These are phyloP conservation scores for Boletellus sp. DNA, from an alignment of 1,284 basidiomycete species.

Conservation along the genomic window DNA sequence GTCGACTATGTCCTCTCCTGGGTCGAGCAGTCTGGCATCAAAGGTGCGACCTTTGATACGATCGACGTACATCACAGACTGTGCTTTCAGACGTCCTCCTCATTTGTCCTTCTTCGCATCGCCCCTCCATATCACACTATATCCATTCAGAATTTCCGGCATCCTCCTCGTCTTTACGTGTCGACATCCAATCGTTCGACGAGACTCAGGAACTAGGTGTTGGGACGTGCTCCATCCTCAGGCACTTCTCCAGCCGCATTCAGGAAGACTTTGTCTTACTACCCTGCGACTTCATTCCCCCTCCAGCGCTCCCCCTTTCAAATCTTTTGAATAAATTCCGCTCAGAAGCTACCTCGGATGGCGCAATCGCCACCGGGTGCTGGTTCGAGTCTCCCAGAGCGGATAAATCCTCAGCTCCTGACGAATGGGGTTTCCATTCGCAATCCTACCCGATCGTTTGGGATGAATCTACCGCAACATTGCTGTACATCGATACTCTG, in stretches of 20 bases:
- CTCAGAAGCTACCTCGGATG: conserved; percentile 57
- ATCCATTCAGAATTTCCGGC: conserved; percentile 65
- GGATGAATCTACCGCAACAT: conserved; percentile 60
- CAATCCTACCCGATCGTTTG: conserved; percentile 55
- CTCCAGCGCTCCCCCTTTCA: conserved; percentile 65
- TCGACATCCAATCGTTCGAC: conserved; percentile 75
- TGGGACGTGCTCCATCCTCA: conserved; percentile 69
- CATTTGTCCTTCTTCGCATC: conserved; percentile 76
- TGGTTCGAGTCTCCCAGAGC: conserved; percentile 62
- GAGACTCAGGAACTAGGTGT: conserved; percentile 59
- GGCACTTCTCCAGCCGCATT: conserved; percentile 67
- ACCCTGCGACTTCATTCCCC: conserved; percentile 87
- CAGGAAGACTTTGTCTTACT: conserved; percentile 85
- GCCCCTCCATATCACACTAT: conserved; percentile 73
- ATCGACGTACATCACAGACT: conserved; percentile 8
- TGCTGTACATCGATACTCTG: conserved; percentile 67
- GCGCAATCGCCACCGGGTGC: conserved; percentile 71
- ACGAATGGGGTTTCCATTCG: conserved; percentile 59
- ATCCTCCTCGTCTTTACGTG: conserved; percentile 55
- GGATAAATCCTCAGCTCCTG: conserved; percentile 54
- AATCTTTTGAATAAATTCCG: conserved; percentile 81
- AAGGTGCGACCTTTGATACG: conserved; percentile 48
- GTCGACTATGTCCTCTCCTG: conserved; percentile 82
- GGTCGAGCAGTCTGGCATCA: conserved; percentile 84
- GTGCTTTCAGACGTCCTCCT: conserved; percentile 69